Evolutionary conservation across 345 rosid species (phyloP).

Genomic region (Linum tenue): DNA sequence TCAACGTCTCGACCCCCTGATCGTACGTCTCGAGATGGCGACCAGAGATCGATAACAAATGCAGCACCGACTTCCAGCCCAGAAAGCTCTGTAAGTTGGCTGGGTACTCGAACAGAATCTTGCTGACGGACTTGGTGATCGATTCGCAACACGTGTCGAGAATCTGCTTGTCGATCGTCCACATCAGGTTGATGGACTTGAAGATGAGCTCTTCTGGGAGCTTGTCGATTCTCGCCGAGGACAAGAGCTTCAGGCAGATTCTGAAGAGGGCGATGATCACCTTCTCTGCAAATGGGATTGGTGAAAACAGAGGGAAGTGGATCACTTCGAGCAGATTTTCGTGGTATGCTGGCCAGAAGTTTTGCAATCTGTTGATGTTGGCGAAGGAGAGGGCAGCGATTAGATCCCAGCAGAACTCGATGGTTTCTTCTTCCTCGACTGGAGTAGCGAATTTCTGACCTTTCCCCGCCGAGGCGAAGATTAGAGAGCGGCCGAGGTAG

Average conservation of each 20-base stretch:
- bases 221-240: slow-evolving; percentile 37
- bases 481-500: slow-evolving; percentile 64
- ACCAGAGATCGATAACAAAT: slow-evolving; percentile 61
- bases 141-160: slow-evolving; percentile 55
- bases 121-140: slow-evolving; percentile 53
- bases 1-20: slow-evolving; percentile 61
- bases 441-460: slow-evolving; percentile 92
- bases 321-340: slow-evolving; percentile 51
- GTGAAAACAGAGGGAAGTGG: slow-evolving; percentile 76
- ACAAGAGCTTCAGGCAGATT: slow-evolving; percentile 52
- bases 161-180: slow-evolving; percentile 81
- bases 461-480: slow-evolving; percentile 86
- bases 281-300: slow-evolving; percentile 69
- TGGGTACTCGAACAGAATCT: slow-evolving; percentile 48
- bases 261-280: slow-evolving; percentile 55
- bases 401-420: slow-evolving; percentile 78
- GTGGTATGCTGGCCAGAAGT: slow-evolving; percentile 63
- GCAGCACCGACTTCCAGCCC: slow-evolving; percentile 79
- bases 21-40: slow-evolving; percentile 63
- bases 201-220: slow-evolving; percentile 59
- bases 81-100: slow-evolving; percentile 51
- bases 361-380: slow-evolving; percentile 47
- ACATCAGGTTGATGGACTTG: slow-evolving; percentile 73
- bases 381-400: slow-evolving; percentile 36
- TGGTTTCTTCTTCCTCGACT: slow-evolving; percentile 81